phyloP scores from a whole-genome alignment of 371 early-diverging fungal genomes.

The Conidiobolus incongruus region DNA sequence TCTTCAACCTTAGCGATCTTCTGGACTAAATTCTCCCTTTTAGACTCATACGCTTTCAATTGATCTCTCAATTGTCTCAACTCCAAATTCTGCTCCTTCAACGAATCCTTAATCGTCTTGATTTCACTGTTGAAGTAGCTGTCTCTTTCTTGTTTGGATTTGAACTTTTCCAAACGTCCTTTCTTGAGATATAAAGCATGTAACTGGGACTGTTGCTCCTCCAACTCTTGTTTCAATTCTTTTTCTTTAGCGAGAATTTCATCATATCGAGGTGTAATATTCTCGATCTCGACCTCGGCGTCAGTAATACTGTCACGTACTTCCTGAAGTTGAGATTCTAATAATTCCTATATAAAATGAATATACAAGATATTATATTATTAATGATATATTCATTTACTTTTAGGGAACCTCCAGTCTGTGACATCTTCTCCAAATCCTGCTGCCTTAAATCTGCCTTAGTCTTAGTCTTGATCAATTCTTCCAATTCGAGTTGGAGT shows the following conservation, averaged over 20 bases:
- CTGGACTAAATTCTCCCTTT: conserved; percentile 1
- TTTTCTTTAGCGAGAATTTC: conserved; percentile 24
- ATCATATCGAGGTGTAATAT: too few species aligned
- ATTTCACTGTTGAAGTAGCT: conserved; percentile 47
- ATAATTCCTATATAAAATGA: too few species aligned
- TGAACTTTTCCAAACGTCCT: conserved; percentile 55
- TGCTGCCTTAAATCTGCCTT: too few species aligned
- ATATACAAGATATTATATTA: too few species aligned
- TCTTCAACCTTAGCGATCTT: conserved; percentile 11
- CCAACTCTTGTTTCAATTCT: conserved; percentile 20
- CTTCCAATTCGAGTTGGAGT: too few species aligned
- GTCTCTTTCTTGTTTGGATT: conserved; percentile 43
- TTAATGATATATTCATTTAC: too few species aligned
- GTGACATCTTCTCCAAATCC: too few species aligned
- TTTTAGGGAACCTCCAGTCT: too few species aligned
- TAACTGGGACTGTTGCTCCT: conserved; percentile 19
- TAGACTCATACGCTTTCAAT: background rate
- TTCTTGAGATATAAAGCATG: conserved; percentile 54
- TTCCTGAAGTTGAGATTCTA: too few species aligned
- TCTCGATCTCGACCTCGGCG: too few species aligned
- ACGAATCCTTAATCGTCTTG: conserved; percentile 21
- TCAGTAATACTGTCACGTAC: too few species aligned
- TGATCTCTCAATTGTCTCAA: conserved; percentile 3
- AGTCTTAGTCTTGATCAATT: too few species aligned
- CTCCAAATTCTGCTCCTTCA: conserved; percentile 23